Conservation (phyloP, 176 grass and related monocot genomes). For the Calamus simplicifolius region DNA sequence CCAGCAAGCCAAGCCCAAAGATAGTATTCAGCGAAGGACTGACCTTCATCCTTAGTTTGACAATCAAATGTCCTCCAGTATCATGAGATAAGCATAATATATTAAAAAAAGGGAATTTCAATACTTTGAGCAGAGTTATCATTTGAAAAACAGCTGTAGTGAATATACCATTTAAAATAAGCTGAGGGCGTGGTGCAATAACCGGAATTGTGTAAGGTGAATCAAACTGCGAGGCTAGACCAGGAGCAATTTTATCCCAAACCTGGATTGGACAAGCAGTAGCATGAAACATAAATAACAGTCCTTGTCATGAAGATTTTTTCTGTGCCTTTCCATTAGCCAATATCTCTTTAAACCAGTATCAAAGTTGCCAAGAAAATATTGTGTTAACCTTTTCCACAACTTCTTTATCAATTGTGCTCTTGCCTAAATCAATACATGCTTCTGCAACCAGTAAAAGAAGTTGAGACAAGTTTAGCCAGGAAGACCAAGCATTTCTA, state of each 20-base stretch:
- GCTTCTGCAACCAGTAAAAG: constrained; percentile 43
- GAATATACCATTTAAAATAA: constrained; percentile 66
- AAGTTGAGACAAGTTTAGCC: background rate
- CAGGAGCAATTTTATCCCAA: constrained; percentile 89
- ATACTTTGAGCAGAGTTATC: too few relatives aligned
- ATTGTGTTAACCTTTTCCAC: constrained; percentile 51
- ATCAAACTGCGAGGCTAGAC: constrained; percentile 62
- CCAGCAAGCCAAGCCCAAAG: too few relatives aligned
- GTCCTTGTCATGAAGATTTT: too few relatives aligned
- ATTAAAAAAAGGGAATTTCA: too few relatives aligned
- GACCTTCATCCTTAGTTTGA: too few relatives aligned
- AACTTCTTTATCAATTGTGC: constrained; percentile 57
- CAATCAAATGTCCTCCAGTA: too few relatives aligned
- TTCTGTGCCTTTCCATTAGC: too few relatives aligned
- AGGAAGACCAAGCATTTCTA: too few relatives aligned
- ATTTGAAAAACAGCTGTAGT: background rate
- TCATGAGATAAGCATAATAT: too few relatives aligned
- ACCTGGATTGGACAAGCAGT: constrained; percentile 40
- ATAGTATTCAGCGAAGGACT: too few relatives aligned
- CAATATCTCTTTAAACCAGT: too few relatives aligned
- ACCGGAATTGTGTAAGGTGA: constrained; percentile 51
- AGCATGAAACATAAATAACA: background rate
- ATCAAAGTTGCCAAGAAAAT: constrained; percentile 2
- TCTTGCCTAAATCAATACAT: constrained; percentile 61
- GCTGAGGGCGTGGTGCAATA: constrained; percentile 50